A percentile compares a stretch with the other conserved stretches of the same genome.
These are phyloP conservation scores for Nephelium lappaceum DNA, from an alignment of 345 rosid genomes.

Conservation along the genomic window DNA sequence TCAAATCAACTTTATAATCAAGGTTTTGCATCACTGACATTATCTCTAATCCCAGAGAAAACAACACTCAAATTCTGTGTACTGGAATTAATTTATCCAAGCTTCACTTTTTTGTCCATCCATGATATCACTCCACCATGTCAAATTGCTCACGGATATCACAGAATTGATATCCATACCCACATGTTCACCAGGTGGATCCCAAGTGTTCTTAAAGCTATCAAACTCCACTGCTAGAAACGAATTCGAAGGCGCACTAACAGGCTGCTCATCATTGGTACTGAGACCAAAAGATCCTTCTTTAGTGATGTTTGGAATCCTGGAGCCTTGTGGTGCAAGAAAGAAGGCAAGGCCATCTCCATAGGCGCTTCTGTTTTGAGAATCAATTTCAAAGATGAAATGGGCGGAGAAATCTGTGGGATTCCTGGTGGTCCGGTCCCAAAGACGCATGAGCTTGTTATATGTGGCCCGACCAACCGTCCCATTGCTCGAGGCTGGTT, in stretches of 20 bases:
- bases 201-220: conserved; percentile 22
- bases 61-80: conserved; percentile 13
- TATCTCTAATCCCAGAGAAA: conserved; percentile 19
- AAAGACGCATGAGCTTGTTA: not conserved
- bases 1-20: conserved; percentile 21
- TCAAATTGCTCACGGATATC: conserved; percentile 1
- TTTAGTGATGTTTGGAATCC: not conserved
- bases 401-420: not conserved
- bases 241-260: not conserved
- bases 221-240: conserved; percentile 36
- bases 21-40: not conserved
- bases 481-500: not conserved
- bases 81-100: conserved; percentile 35
- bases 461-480: not conserved
- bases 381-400: not conserved
- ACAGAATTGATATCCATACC: conserved; percentile 33
- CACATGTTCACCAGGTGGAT: conserved; percentile 26
- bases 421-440: not conserved
- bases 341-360: conserved; percentile 18
- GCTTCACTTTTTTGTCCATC: conserved; percentile 21
- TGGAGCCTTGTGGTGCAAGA: not conserved
- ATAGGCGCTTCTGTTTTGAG: not conserved
- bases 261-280: conserved; percentile 3
- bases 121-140: conserved; percentile 5
- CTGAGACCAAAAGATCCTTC: conserved; percentile 23